These are phyloP conservation scores for Trametes villosa DNA, from an alignment of 768 basidiomycete genomes.

Conservation along the genomic window DNA sequence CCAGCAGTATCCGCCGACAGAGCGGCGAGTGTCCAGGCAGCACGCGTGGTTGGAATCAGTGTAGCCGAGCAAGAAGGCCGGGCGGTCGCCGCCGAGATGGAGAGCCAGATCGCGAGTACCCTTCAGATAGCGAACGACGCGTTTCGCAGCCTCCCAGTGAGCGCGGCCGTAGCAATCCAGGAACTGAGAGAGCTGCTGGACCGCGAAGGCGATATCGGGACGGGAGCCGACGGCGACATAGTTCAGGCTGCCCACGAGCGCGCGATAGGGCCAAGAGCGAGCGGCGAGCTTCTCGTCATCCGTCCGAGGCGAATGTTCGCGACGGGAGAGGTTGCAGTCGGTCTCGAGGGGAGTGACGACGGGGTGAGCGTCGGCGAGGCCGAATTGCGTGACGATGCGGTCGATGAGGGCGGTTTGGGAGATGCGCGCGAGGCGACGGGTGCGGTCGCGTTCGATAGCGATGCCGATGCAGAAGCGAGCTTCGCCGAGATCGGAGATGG, in stretches of 20 bases:
- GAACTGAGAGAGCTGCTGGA: slow-evolving; percentile 25
- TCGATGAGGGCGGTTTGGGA: slow-evolving; percentile 28
- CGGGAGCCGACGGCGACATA: slow-evolving; percentile 31
- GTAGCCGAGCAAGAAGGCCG: slow-evolving; percentile 13
- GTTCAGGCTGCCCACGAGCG: slow-evolving; percentile 30
- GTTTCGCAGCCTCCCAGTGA: slow-evolving; percentile 32
- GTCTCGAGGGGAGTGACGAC: slow-evolving; percentile 25
- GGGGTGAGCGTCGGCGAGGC: slow-evolving; percentile 13
- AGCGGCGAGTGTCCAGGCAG: slow-evolving; percentile 27
- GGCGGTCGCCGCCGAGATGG: slow-evolving; percentile 12
- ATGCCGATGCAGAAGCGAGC: slow-evolving; percentile 42
- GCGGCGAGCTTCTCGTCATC: not conserved
- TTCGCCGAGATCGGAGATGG: slow-evolving; percentile 41
- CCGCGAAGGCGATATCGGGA: slow-evolving; percentile 26
- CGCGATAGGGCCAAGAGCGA: slow-evolving; percentile 33
- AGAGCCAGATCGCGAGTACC: slow-evolving; percentile 20
- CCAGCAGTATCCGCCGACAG: slow-evolving; percentile 34
- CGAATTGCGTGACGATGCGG: slow-evolving; percentile 19
- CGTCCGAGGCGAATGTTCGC: not conserved
- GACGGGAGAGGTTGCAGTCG: slow-evolving; percentile 1
- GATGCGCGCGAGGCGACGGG: slow-evolving; percentile 20
- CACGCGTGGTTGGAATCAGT: slow-evolving; percentile 34
- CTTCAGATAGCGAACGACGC: slow-evolving; percentile 30
- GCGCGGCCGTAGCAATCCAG: slow-evolving; percentile 2
- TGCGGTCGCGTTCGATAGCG: slow-evolving; percentile 35